phyloP scores from a whole-genome alignment of 148 eudicot genomes.

The Rhododendron mucronatum region DNA sequence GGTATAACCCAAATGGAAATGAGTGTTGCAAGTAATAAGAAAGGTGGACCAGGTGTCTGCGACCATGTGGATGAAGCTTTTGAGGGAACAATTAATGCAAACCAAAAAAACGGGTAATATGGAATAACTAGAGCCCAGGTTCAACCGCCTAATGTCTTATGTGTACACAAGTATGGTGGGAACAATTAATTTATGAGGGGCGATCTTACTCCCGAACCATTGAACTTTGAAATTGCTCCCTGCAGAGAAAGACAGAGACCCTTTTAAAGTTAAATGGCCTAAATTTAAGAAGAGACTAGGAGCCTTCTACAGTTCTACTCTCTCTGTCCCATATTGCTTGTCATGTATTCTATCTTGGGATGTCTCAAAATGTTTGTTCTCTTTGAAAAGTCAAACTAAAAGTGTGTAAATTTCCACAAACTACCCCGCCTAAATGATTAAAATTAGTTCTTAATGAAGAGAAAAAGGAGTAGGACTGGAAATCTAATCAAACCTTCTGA shows the following conservation, averaged over 20 bases:
- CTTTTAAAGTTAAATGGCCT: background rate
- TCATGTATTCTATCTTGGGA: too few relatives aligned
- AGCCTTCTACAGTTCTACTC: too few relatives aligned
- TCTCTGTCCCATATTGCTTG: too few relatives aligned
- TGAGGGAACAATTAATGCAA: background rate
- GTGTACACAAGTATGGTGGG: background rate
- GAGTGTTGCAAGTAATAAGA: background rate
- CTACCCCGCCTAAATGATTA: too few relatives aligned
- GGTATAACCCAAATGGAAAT: background rate
- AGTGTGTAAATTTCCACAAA: too few relatives aligned
- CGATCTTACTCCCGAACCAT: too few relatives aligned
- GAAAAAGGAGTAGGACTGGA: too few relatives aligned
- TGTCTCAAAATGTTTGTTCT: too few relatives aligned
- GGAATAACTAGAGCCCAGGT: background rate
- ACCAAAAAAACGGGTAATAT: background rate
- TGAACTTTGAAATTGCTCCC: background rate
- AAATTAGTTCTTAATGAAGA: too few relatives aligned
- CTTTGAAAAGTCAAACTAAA: too few relatives aligned
- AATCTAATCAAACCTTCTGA: too few relatives aligned
- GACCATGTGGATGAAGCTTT: background rate
- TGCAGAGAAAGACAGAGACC: background rate
- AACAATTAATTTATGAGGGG: too few relatives aligned
- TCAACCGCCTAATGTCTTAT: background rate
- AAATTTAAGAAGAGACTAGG: background rate
- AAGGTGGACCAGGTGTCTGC: background rate